phyloP scores from a whole-genome alignment of 2,329 filamentous ascomycete species.

The Xylariales sp. region DNA sequence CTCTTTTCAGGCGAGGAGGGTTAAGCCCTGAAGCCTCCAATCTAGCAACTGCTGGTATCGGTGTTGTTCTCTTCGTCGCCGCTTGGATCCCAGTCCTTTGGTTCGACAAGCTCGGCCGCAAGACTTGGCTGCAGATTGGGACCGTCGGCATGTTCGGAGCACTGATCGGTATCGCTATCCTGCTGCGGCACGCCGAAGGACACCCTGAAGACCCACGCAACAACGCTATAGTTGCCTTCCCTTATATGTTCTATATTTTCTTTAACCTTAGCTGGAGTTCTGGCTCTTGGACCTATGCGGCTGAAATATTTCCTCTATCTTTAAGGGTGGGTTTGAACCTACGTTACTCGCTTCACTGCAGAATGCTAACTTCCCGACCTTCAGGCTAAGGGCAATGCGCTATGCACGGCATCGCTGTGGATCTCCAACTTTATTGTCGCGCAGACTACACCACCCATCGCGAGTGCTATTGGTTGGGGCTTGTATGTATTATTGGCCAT shows the following conservation, averaged over 20 bases:
- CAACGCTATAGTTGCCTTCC: conserved; percentile 23
- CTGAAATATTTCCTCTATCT: conserved; percentile 24
- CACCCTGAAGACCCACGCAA: conserved; percentile 18
- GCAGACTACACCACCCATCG: conserved; percentile 17
- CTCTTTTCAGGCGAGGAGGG: conserved; percentile 16
- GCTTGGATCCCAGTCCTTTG: conserved; percentile 25
- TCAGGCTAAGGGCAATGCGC: conserved; percentile 23
- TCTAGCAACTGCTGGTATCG: conserved; percentile 22
- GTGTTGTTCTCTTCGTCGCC: conserved; percentile 22
- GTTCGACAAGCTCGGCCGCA: conserved; percentile 24
- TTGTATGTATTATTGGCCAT: conserved; percentile 19
- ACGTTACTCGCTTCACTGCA: too few species aligned
- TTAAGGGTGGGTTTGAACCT: conserved; percentile 18
- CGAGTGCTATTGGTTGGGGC: conserved; percentile 18
- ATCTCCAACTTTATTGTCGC: conserved; percentile 19
- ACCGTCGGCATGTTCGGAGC: conserved; percentile 22
- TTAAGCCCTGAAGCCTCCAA: conserved; percentile 21
- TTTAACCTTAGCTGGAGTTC: conserved; percentile 27
- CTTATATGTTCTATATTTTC: conserved; percentile 23
- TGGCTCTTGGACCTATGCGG: conserved; percentile 24
- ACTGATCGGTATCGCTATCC: conserved; percentile 19
- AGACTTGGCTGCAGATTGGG: conserved; percentile 25
- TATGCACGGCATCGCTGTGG: conserved; percentile 22
- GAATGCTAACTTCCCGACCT: too few species aligned
- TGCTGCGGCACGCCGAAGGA: conserved; percentile 20